Percentiles rank a stretch among this genome's conserved stretches.
These are phyloP conservation scores for Rhynchospora tenuis DNA, from an alignment of 176 grass and related monocot genomes.

Conservation along the genomic window DNA sequence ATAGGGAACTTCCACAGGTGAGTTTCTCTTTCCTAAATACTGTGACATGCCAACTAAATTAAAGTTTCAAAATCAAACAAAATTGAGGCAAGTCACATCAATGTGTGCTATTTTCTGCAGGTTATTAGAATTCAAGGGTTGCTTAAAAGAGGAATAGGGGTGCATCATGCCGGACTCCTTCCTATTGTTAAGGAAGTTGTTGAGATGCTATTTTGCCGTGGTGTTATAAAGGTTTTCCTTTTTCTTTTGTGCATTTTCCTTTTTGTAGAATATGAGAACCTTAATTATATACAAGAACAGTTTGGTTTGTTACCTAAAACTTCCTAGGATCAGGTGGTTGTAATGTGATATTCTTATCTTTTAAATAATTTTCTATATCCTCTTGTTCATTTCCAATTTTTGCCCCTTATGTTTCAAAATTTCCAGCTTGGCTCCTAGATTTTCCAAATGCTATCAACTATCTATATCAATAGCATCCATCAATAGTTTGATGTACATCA, in stretches of 20 bases:
- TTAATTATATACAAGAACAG: constrained; percentile 4
- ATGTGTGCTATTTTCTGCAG: constrained; percentile 22
- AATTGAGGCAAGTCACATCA: neutral
- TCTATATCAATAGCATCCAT: neutral
- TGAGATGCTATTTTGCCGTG: constrained; percentile 97
- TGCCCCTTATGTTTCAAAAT: neutral
- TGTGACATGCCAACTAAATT: neutral
- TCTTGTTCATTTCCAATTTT: neutral
- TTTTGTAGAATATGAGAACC: constrained; percentile 19
- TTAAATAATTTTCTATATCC: neutral
- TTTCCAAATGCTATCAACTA: neutral
- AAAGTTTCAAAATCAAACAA: neutral
- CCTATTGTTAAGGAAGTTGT: constrained; percentile 99
- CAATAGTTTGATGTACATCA: neutral
- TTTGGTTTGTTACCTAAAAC: neutral
- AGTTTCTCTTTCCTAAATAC: constrained; percentile 1
- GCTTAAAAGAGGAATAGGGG: constrained; percentile 80
- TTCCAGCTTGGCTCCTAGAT: neutral
- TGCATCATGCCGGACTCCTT: constrained; percentile 97
- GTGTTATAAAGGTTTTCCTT: constrained; percentile 74
- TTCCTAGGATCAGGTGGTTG: neutral
- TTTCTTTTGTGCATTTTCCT: too few species aligned
- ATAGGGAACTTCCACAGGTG: constrained; percentile 91
- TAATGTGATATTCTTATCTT: neutral
- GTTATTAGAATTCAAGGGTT: constrained; percentile 78